phyloP scores from a whole-genome alignment of 2,329 filamentous ascomycete genomes.

The Clonostachys chloroleuca region DNA sequence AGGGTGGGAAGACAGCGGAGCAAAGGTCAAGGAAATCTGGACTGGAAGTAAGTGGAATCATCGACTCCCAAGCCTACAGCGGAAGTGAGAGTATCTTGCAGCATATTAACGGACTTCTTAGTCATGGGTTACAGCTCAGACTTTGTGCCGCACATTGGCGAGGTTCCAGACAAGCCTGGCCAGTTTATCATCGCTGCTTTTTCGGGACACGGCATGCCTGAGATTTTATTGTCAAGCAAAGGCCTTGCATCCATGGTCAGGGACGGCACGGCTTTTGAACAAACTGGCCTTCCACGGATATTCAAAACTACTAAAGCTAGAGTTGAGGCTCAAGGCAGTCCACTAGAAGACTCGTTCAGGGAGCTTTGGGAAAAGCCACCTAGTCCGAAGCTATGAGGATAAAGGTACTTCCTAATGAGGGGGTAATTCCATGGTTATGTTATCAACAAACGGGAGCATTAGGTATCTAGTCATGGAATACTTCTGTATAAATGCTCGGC shows the following conservation, averaged over 20 bases:
- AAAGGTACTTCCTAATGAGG: not conserved
- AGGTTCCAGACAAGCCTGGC: slow-evolving; percentile 19
- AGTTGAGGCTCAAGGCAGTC: slow-evolving; percentile 6
- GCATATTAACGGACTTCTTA: slow-evolving; percentile 1
- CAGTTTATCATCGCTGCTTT: slow-evolving; percentile 42
- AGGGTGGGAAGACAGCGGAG: slow-evolving; percentile 40
- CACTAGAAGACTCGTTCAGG: not conserved
- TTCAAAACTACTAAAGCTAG: slow-evolving; percentile 24
- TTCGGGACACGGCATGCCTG: slow-evolving; percentile 45
- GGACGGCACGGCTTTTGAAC: slow-evolving; percentile 17
- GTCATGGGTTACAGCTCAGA: slow-evolving; percentile 38
- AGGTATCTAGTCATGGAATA: no score
- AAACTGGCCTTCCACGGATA: slow-evolving; percentile 26
- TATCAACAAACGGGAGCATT: no score
- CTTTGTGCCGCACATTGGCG: slow-evolving; percentile 34
- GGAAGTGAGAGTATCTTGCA: not conserved
- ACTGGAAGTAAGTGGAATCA: slow-evolving; percentile 25
- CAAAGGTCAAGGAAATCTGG: slow-evolving; percentile 25
- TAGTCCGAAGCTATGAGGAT: not conserved
- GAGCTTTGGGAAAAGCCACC: not conserved
- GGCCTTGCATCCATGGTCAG: slow-evolving; percentile 17
- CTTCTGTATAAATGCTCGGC: no score
- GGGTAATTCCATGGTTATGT: no score
- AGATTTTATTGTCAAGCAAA: slow-evolving; percentile 36
- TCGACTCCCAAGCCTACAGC: no score